Evolutionary conservation across 441 rosid species (phyloP).

Genomic region (Hura crepitans): DNA sequence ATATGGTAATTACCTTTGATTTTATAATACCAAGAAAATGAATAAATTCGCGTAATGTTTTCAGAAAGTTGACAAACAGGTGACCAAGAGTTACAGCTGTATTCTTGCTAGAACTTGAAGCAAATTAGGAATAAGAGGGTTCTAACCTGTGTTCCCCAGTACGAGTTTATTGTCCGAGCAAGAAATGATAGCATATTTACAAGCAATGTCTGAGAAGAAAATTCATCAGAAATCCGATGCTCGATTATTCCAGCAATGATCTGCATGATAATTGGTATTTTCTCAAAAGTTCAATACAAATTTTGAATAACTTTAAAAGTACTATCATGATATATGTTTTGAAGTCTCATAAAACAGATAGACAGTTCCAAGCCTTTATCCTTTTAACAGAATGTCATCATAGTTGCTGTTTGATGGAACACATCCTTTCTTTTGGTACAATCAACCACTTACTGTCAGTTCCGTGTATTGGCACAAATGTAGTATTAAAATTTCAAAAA

Average conservation of each 20-base stretch:
- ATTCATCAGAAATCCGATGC: constrained; percentile 77
- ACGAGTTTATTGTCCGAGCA: constrained; percentile 72
- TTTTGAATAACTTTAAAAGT: not conserved
- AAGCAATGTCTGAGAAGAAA: constrained; percentile 67
- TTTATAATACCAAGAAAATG: not conserved
- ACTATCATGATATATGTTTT: not conserved
- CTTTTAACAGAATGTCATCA: not conserved
- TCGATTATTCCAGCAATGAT: constrained; percentile 87
- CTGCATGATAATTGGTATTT: constrained; percentile 40
- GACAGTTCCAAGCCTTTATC: not conserved
- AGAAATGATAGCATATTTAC: constrained; percentile 72
- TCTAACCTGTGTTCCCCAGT: constrained; percentile 95
- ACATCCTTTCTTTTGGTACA: not conserved
- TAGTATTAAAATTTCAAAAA: not conserved
- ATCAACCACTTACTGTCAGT: not conserved
- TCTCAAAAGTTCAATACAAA: not conserved
- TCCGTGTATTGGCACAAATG: not conserved
- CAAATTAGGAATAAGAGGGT: constrained; percentile 14
- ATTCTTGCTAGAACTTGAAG: constrained; percentile 6
- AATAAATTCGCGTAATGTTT: not conserved
- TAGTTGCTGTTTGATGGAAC: not conserved
- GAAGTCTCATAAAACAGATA: not conserved
- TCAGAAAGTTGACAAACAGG: constrained; percentile 6
- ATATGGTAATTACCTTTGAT: not conserved
- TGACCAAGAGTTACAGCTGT: not conserved